Conservation (phyloP, 2,329 filamentous ascomycete genomes). For the Colletotrichum phormii region DNA sequence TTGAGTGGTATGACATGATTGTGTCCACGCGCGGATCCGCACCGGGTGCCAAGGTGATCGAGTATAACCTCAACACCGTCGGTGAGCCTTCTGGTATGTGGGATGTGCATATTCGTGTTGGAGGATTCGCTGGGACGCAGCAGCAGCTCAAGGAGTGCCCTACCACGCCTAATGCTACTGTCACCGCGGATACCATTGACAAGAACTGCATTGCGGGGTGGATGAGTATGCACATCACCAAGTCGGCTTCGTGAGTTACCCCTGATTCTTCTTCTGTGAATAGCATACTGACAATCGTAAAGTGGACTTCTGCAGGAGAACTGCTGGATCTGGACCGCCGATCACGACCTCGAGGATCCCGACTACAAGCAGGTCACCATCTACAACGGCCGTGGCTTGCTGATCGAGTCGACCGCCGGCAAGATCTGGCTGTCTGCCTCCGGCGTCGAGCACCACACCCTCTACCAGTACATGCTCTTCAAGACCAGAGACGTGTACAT, state of each 20-base stretch:
- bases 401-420: constrained; percentile 57
- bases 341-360: constrained; percentile 67
- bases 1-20: constrained; percentile 80
- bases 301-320: constrained; percentile 53
- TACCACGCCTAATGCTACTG: constrained; percentile 52
- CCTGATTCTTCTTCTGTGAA: not conserved
- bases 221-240: constrained; percentile 57
- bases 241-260: constrained; percentile 42
- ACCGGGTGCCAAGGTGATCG: constrained; percentile 76
- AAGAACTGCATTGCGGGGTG: constrained; percentile 54
- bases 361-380: constrained; percentile 61
- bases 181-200: constrained; percentile 30
- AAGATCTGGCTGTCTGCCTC: constrained; percentile 74
- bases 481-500: constrained; percentile 71
- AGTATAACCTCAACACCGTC: constrained; percentile 75
- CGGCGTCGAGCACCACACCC: constrained; percentile 71
- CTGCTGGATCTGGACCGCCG: constrained; percentile 60
- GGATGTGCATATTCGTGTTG: constrained; percentile 83
- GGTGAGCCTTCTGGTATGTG: constrained; percentile 69
- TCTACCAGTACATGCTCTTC: constrained; percentile 77
- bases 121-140: constrained; percentile 76
- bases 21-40: constrained; percentile 75
- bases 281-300: constrained; percentile 31
- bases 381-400: constrained; percentile 63
- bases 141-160: constrained; percentile 73